Evolutionary conservation across 306 rosid genomes (phyloP), one percentile per base, ranked within the genome.

Genomic region (Prunus campanulata): DNA sequence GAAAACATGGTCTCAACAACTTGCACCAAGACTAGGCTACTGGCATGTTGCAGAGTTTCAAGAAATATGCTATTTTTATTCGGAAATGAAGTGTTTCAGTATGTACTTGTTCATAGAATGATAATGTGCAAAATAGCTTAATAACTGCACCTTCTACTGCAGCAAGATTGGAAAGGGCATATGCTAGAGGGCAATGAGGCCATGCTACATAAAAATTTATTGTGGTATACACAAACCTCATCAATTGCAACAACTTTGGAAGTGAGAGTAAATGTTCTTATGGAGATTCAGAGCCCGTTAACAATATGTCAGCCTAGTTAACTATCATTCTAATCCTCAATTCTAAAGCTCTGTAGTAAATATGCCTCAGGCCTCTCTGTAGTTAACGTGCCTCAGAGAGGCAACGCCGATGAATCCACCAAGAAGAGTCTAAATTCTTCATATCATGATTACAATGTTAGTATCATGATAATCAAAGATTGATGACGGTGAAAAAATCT

Each of bases 151-250:
- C 44, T 24, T 72, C 62, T 56, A 66, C 51, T 6, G 20, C 11
- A 59, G 59, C 82, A 72, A 39, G 35, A 55, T 47, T 54, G 73
- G 22, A 61, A 12, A 39, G 3, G 74, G 71, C 42, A 63, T 5
- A 27, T 30, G 27, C 20, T 50, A 29, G 9, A 65, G 59, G 61
- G 56, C 59, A 24, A 74, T 2, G 2, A 74, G 64, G 52, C 35
- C 51, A 71, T 25, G 48, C 15, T 14, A 30, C 16, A 2, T 52
- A 54, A 10, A 52, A 8, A 16, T 44, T 72, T 44, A 54, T 47
- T 30, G 71, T 16, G 20, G 54, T 9, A 50, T 16, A 8, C 32
- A 65, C 46, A 44, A 54, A 18, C 13, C 46, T 35, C 47, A 56
- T 20, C 2, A 44, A 18, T 52, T 42, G 57, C 44, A 50, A 51